Evolutionary conservation across 2,329 filamentous ascomycete species (phyloP).

Genomic region (Graphilbum fragrans): DNA sequence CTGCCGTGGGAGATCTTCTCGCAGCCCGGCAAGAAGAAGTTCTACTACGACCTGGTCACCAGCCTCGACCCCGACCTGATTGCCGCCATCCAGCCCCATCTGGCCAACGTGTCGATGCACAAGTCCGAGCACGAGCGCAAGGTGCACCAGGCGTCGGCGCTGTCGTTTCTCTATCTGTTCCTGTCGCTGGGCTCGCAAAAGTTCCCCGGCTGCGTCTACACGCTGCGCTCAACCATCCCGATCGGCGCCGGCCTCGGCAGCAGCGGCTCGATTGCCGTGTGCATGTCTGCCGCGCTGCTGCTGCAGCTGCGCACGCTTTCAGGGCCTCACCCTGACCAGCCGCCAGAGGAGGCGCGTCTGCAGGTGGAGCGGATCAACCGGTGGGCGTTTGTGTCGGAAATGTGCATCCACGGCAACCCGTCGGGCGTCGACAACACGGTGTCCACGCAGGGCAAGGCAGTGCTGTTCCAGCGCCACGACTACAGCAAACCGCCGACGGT

Average conservation of each 20-base stretch:
- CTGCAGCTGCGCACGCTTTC: slow-evolving; percentile 80
- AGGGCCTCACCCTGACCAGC: slow-evolving; percentile 86
- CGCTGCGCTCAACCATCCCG: slow-evolving; percentile 84
- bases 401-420: slow-evolving; percentile 95
- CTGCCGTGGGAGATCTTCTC: slow-evolving; percentile 80
- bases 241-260: slow-evolving; percentile 85
- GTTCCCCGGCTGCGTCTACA: slow-evolving; percentile 76
- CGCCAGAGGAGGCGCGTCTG: slow-evolving; percentile 70
- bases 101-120: slow-evolving; percentile 55
- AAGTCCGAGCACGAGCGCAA: slow-evolving; percentile 63
- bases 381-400: slow-evolving; percentile 94
- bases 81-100: slow-evolving; percentile 67
- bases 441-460: slow-evolving; percentile 82
- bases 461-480: slow-evolving; percentile 75
- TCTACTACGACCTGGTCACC: slow-evolving; percentile 83
- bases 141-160: slow-evolving; percentile 71
- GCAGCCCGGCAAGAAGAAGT: slow-evolving; percentile 76
- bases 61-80: slow-evolving; percentile 73
- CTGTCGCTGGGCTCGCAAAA: slow-evolving; percentile 70
- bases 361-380: slow-evolving; percentile 93
- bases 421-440: slow-evolving; percentile 97
- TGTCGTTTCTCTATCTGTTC: slow-evolving; percentile 86
- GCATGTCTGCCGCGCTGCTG: slow-evolving; percentile 71
- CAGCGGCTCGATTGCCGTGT: slow-evolving; percentile 89
- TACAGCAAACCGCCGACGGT: slow-evolving; percentile 68